Evolutionary conservation across 2,329 filamentous ascomycete genomes (phyloP).

Genomic region (Metarhizium robertsii): DNA sequence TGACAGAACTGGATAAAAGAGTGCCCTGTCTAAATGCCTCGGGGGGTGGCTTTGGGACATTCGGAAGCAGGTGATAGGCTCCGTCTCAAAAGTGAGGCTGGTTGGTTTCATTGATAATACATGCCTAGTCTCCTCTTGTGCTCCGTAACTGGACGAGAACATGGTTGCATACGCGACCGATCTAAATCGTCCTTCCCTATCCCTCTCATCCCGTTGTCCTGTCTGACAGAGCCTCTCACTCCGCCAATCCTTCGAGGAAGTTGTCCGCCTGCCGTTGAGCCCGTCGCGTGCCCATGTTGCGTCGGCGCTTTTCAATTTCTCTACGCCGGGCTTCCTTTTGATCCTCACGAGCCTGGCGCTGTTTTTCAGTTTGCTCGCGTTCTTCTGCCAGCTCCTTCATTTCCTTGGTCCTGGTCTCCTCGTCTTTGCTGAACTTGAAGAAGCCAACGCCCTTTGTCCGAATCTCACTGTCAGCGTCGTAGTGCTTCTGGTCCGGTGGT

Average conservation of each 20-base stretch:
- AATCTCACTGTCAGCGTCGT: constrained; percentile 76
- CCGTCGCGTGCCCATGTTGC: constrained; percentile 50
- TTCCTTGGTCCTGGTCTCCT: constrained; percentile 54
- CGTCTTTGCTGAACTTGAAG: constrained; percentile 77
- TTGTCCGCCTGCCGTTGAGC: constrained; percentile 61
- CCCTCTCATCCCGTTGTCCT: too few relatives aligned
- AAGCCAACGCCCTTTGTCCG: constrained; percentile 85
- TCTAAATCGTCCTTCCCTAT: too few relatives aligned
- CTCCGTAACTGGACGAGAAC: not conserved
- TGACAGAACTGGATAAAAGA: not conserved
- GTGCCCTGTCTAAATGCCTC: not conserved
- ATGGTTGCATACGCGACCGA: too few relatives aligned
- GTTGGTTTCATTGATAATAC: not conserved
- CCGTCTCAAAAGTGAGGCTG: not conserved
- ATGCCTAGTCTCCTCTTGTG: not conserved
- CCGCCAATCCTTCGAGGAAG: constrained; percentile 54
- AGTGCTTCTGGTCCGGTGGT: constrained; percentile 72
- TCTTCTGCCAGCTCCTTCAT: constrained; percentile 66
- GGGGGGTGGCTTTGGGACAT: not conserved
- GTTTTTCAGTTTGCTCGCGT: constrained; percentile 57
- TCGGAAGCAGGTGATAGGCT: not conserved
- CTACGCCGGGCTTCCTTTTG: constrained; percentile 48
- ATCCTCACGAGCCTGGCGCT: constrained; percentile 44
- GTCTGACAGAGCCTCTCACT: not conserved
- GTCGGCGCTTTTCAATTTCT: constrained; percentile 55